A percentile compares a stretch with the other conserved stretches of the same genome.
These are phyloP conservation scores for Aspergillus ostianus DNA, from an alignment of 495 filamentous ascomycete genomes.

Conservation along the genomic window DNA sequence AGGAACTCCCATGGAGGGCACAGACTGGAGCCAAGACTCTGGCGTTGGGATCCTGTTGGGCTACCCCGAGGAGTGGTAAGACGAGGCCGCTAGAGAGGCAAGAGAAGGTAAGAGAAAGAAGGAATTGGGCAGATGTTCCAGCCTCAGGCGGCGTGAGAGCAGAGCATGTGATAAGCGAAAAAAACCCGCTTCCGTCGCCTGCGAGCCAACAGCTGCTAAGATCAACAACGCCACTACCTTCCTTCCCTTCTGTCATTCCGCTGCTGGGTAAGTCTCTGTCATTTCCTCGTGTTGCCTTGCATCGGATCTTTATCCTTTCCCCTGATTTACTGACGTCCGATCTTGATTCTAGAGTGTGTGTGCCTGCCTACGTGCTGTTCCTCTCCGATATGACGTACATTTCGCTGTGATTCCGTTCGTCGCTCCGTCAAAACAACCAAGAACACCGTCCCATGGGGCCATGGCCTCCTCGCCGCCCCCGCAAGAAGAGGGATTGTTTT, in stretches of 20 bases:
- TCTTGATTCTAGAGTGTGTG: neutral
- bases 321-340: neutral
- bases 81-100: neutral
- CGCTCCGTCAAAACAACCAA: constrained; percentile 9
- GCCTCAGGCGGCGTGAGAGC: no score
- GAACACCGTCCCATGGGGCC: constrained; percentile 29
- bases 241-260: neutral
- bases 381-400: constrained; percentile 35
- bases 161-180: constrained; percentile 15
- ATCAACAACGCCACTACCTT: constrained; percentile 1
- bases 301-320: neutral
- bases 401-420: constrained; percentile 18
- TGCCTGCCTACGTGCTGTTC: constrained; percentile 10
- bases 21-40: neutral
- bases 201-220: constrained; percentile 1
- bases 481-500: constrained; percentile 33
- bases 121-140: neutral
- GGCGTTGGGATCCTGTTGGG: neutral
- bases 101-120: neutral
- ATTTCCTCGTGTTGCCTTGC: neutral
- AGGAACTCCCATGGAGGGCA: neutral
- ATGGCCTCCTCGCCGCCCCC: constrained; percentile 41
- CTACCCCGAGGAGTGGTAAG: neutral
- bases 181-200: neutral
- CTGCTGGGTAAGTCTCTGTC: neutral